phyloP scores from a whole-genome alignment of 768 basidiomycete genomes.

The Pleurotus sapidus region DNA sequence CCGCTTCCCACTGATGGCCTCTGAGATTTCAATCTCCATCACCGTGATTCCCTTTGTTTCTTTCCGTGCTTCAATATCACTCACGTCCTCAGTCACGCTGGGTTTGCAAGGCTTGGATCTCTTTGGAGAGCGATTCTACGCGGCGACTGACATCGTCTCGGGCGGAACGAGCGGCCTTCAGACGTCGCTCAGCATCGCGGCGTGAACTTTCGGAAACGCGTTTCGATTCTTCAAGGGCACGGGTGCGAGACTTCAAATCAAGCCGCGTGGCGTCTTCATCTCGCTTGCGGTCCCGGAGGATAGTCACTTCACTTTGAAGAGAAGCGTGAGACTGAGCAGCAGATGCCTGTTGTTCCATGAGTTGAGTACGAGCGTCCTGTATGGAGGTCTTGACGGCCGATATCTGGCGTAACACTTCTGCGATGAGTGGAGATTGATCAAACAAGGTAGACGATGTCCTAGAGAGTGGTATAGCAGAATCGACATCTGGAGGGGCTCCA shows the following conservation, averaged over 20 bases:
- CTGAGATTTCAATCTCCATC: slow-evolving; percentile 50
- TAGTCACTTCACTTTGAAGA: slow-evolving; percentile 73
- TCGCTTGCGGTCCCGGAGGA: slow-evolving; percentile 70
- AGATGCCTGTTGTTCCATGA: slow-evolving; percentile 55
- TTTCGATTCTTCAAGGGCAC: slow-evolving; percentile 82
- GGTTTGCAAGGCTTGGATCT: slow-evolving; percentile 54
- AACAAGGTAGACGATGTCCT: slow-evolving; percentile 39
- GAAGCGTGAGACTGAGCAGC: slow-evolving; percentile 58
- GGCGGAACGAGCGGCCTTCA: slow-evolving; percentile 63
- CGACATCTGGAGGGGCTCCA: slow-evolving; percentile 5
- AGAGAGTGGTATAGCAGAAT: slow-evolving; percentile 25
- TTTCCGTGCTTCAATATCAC: slow-evolving; percentile 43
- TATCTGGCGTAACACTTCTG: slow-evolving; percentile 77
- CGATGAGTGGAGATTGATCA: slow-evolving; percentile 68
- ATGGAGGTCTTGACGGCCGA: slow-evolving; percentile 57
- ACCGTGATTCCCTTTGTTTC: slow-evolving; percentile 35
- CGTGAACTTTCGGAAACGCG: slow-evolving; percentile 77
- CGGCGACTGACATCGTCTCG: slow-evolving; percentile 61
- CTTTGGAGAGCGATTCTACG: slow-evolving; percentile 57
- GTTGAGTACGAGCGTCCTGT: slow-evolving; percentile 66
- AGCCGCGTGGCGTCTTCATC: slow-evolving; percentile 77
- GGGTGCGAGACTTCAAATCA: slow-evolving; percentile 82
- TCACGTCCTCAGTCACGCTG: slow-evolving; percentile 54
- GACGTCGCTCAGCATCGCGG: slow-evolving; percentile 85
- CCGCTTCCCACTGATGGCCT: slow-evolving; percentile 52